Evolutionary conservation across 176 grass and related monocot species (phyloP), one percentile per base, ranked within the genome.

Genomic region (Lolium perenne): DNA sequence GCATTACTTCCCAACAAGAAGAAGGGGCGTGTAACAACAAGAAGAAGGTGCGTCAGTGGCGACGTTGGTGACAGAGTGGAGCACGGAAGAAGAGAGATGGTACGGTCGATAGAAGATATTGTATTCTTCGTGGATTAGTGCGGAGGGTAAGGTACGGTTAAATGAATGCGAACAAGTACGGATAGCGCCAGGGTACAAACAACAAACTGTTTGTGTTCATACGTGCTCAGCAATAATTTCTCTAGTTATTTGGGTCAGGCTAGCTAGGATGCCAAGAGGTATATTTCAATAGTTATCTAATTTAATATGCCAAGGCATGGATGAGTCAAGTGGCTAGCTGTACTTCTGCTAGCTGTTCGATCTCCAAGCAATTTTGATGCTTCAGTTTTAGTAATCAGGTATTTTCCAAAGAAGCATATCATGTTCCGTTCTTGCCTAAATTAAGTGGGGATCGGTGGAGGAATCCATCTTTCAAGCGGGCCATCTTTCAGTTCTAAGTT

Each of bases 1-100:
- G 12, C 48, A 5, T 57, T 43, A 43, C 7, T 55, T 57, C 17
- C 17, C 4, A 57, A 55, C 4, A 57, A 55, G 51, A 43, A 43
- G 41, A 43, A 43, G 41, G 51, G 15, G 16, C 15, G 21, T 20
- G 65, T 82, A 56, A 35, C 32, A 35, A 35, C 32, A 35, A 35
- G 81, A 57, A 76, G 15, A 49, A 53, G 12, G 58, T 66, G 80
- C 76, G 60, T 65, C 61, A 57, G 20, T 60, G 4, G 21, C 51
- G 40, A 47, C 71, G 2, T 21, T 3, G 74, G n/a, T 63, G 87
- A 63, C 65, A 77, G 60, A 10, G 35, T 35, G 32, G 32, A 35
- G 32, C 41, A 14, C 15, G 40, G 56, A 61, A 51, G 45, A 74
- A 38, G 40, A 50, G 17, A 55, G 3, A 56, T 4, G 11, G 71